phyloP scores from a whole-genome alignment of 345 rosid species.

The Acer yangbiense region DNA sequence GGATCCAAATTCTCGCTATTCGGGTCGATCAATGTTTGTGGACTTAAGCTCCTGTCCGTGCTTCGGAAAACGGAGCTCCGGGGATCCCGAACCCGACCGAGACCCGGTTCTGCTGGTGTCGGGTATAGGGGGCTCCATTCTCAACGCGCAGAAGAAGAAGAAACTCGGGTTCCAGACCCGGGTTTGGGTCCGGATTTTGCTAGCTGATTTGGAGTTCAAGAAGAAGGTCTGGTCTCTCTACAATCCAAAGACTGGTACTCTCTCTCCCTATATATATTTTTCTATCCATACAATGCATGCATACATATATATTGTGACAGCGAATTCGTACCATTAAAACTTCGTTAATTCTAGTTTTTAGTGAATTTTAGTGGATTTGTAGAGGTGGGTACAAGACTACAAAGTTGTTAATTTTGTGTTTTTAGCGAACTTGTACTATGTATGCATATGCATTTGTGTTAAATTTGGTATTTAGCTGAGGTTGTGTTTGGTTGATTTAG shows the following conservation, averaged over 20 bases:
- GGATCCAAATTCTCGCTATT: neutral
- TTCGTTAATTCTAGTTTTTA: neutral
- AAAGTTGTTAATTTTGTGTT: too few species aligned
- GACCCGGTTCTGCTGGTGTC: constrained; percentile 78
- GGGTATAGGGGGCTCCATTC: constrained; percentile 82
- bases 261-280: too few species aligned
- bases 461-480: neutral
- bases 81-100: constrained; percentile 31
- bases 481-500: neutral
- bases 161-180: constrained; percentile 51
- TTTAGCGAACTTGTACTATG: neutral
- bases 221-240: constrained; percentile 78
- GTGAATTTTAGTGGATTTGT: too few species aligned
- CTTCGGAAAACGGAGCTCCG: constrained; percentile 36
- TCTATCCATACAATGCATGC: neutral
- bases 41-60: constrained; percentile 51
- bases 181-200: constrained; percentile 83
- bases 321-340: neutral
- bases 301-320: neutral
- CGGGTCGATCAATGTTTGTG: constrained; percentile 22
- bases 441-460: neutral
- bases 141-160: constrained; percentile 62
- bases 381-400: too few species aligned
- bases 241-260: constrained; percentile 70
- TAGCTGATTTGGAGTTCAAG: constrained; percentile 79